Base-by-base conservation (phyloP, 305 asterid genomes). In the Fraxinus sp. region DNA sequence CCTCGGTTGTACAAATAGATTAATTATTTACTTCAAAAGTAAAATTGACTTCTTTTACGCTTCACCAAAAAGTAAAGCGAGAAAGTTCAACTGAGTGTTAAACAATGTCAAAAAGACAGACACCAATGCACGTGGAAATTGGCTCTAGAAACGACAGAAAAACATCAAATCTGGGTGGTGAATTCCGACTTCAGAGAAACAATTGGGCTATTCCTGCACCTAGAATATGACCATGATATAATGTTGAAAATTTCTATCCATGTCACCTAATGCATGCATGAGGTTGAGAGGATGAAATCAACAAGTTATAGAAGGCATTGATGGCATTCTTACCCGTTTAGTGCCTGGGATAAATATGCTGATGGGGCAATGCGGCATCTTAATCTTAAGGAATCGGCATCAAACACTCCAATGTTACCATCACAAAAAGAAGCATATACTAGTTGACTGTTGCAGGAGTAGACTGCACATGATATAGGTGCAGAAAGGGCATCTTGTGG, bases 361-460 rank as follows among this genome's bases (percentile, higher is more conserved):
- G 96, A 82, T 33, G 98, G 93, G 66, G 91, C 96, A 79, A 97
- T 86, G 1, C 99, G 94, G 78, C 99, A 97, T 87, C 98, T 89
- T 86, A 97, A 84, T 85, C 94, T 88, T 8, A 97, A 91, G 73
- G 93, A 91, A 82, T 94, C 98, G 4, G 99, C 97, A 24, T 94
- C 98, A 59, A 94, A 95, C 75, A 97, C 88, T 79, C 99, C 98
- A 76, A 93, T 70, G 57, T 90, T 95, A 35, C 98, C 98, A 75
- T 97, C 98, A 79, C 90, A 81, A 81, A 94, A 97, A 57, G 98
- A 91, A 79, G 99, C 98, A 87, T 84, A 93, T 72, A 97, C 93
- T 36, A 97, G 91, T 85, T 89, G 97, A 84, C 99, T 93, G 86
- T 94, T 94, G 91, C 99, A 97, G 22, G 99, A 93, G 89, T 92